A percentile compares a stretch with the other conserved stretches of the same genome.
These are phyloP conservation scores for Tuber melanosporum DNA, from an alignment of 495 filamentous ascomycete species.

Conservation along the genomic window DNA sequence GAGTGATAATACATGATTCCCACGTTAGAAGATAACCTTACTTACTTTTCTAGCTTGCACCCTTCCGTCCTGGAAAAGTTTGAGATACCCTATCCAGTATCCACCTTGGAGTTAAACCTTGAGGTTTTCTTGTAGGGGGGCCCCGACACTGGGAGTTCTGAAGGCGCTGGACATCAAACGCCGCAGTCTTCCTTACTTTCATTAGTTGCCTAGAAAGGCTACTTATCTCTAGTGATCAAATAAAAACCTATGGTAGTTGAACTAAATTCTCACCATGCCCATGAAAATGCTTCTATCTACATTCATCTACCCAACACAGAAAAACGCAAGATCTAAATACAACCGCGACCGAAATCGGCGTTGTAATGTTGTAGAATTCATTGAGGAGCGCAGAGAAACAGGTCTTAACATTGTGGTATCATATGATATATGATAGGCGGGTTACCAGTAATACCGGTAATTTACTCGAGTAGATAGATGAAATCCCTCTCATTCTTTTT, in stretches of 20 bases:
- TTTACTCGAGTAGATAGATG: neutral
- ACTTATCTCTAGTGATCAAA: neutral
- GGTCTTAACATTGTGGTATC: neutral
- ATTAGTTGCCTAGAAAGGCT: neutral
- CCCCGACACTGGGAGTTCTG: neutral
- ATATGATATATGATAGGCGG: too few relatives aligned
- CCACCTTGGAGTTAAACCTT: slow-evolving; percentile 89
- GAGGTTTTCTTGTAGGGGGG: slow-evolving; percentile 74
- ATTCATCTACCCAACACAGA: neutral
- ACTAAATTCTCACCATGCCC: neutral
- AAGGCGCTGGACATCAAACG: neutral
- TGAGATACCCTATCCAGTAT: slow-evolving; percentile 87
- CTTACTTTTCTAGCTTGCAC: slow-evolving; percentile 53
- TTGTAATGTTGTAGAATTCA: neutral
- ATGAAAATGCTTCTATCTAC: neutral
- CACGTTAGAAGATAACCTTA: too few relatives aligned
- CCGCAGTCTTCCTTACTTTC: neutral
- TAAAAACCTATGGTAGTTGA: neutral
- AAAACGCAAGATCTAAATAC: neutral
- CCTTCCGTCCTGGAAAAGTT: slow-evolving; percentile 89
- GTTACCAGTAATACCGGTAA: too few relatives aligned
- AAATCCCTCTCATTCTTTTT: slow-evolving; percentile 13
- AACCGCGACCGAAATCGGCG: neutral
- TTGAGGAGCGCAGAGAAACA: neutral
- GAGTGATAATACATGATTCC: slow-evolving; percentile 30